phyloP scores from a whole-genome alignment of 1,284 basidiomycete genomes.

The Psilocybe mexicana region DNA sequence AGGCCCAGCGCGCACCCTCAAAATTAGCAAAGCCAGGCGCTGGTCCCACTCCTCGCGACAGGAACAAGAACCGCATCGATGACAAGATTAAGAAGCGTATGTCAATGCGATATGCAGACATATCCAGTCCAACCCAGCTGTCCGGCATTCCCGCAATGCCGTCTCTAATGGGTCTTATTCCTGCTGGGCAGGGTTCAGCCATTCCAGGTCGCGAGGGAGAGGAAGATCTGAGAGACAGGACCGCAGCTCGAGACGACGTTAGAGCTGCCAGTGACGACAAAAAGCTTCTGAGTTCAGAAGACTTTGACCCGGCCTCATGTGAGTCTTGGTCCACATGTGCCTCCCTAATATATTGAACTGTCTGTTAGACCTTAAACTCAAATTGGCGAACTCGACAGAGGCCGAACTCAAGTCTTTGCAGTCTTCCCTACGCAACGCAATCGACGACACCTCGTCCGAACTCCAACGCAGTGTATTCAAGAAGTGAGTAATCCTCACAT shows the following conservation, averaged over 20 bases:
- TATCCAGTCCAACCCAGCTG: slow-evolving; percentile 61
- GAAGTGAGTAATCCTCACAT: slow-evolving; percentile 57
- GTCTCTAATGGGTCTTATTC: slow-evolving; percentile 37
- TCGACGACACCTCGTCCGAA: slow-evolving; percentile 68
- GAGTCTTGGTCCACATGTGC: slow-evolving; percentile 32
- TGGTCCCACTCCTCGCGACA: slow-evolving; percentile 36
- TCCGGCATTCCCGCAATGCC: slow-evolving; percentile 56
- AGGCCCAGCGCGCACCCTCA: slow-evolving; percentile 37
- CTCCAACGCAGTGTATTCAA: slow-evolving; percentile 87
- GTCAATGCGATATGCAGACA: slow-evolving; percentile 88
- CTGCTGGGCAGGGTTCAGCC: slow-evolving; percentile 25
- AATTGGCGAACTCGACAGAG: slow-evolving; percentile 80
- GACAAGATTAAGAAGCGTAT: slow-evolving; percentile 94
- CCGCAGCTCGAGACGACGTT: slow-evolving; percentile 46
- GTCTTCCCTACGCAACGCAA: slow-evolving; percentile 64
- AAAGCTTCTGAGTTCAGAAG: slow-evolving; percentile 68
- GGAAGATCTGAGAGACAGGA: slow-evolving; percentile 43
- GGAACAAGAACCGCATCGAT: slow-evolving; percentile 75
- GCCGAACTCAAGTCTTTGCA: slow-evolving; percentile 73
- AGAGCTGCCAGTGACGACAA: slow-evolving; percentile 54
- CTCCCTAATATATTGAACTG: slow-evolving; percentile 1
- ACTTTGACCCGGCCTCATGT: slow-evolving; percentile 85
- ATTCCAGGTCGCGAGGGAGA: slow-evolving; percentile 34
- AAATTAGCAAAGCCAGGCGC: slow-evolving; percentile 43
- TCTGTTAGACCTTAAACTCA: slow-evolving; percentile 64